A percentile compares a stretch with the other conserved stretches of the same genome.
Conservation (phyloP, 2,329 filamentous ascomycete genomes). For the Alternaria dauci region DNA sequence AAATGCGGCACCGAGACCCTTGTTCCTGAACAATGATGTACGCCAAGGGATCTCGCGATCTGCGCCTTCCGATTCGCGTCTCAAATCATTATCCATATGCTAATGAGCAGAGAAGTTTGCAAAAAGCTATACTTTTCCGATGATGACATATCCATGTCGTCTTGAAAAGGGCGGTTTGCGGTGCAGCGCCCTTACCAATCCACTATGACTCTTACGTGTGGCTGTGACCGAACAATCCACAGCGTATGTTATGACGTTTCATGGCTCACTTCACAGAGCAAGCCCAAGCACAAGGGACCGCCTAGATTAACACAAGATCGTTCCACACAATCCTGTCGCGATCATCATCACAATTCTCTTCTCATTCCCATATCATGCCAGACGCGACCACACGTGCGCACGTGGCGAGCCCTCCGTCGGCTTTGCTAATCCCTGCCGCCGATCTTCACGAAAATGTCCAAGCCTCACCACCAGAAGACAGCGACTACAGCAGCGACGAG, state of each 20-base stretch:
- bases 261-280: neutral
- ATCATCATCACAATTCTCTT: neutral
- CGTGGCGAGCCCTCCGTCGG: conserved; percentile 36
- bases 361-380: conserved; percentile 19
- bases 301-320: neutral
- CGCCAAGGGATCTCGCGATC: conserved; percentile 39
- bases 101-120: conserved; percentile 3
- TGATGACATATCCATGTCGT: neutral
- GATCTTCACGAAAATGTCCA: conserved; percentile 32
- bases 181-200: conserved; percentile 45
- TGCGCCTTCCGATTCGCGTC: conserved; percentile 17
- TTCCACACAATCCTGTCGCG: neutral
- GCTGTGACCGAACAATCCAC: conserved; percentile 41
- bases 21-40: conserved; percentile 42
- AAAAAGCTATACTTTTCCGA: neutral
- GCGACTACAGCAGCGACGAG: conserved; percentile 13
- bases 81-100: conserved; percentile 18
- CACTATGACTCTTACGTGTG: conserved; percentile 47
- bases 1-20: conserved; percentile 27
- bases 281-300: neutral
- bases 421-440: conserved; percentile 29
- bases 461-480: conserved; percentile 17
- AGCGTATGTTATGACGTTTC: conserved; percentile 14
- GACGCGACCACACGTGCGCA: conserved; percentile 48
- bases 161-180: conserved; percentile 30